Evolutionary conservation across 768 basidiomycete species (phyloP).

Genomic region (Leccinum imitatum): DNA sequence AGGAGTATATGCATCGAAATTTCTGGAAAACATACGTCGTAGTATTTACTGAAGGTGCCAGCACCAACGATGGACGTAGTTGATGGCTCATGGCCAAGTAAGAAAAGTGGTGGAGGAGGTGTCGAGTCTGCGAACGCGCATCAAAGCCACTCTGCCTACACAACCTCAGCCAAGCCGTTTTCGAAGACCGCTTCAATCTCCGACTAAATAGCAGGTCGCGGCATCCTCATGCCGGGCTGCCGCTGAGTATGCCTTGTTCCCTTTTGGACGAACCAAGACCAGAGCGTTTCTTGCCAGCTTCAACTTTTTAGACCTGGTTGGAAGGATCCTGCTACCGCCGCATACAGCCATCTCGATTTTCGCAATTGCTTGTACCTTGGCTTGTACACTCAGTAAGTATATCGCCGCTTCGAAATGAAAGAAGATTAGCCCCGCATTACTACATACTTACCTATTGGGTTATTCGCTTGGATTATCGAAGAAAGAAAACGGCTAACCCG

Average conservation of each 20-base stretch:
- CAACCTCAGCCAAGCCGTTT: constrained; percentile 29
- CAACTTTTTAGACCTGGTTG: background rate
- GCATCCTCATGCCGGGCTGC: constrained; percentile 25
- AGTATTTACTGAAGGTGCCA: constrained; percentile 82
- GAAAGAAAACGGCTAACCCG: background rate
- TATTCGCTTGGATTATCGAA: background rate
- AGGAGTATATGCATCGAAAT: constrained; percentile 2
- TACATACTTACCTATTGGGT: background rate
- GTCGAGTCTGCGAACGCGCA: constrained; percentile 29
- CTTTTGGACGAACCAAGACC: constrained; percentile 3
- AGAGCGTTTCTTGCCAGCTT: background rate
- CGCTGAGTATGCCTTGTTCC: constrained; percentile 19
- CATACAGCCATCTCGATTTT: background rate
- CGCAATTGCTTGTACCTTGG: background rate
- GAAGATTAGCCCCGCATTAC: background rate
- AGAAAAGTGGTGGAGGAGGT: constrained; percentile 27
- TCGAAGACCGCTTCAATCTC: constrained; percentile 27
- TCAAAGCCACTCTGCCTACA: constrained; percentile 35
- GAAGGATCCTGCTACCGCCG: background rate
- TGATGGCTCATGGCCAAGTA: constrained; percentile 55
- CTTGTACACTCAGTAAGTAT: background rate
- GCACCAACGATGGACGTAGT: constrained; percentile 64
- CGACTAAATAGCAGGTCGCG: constrained; percentile 12
- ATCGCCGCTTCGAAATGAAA: constrained; percentile 20
- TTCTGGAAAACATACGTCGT: constrained; percentile 60